Conservation (phyloP, 2,329 filamentous ascomycete genomes). For the Atkinsonella hypoxylon region DNA sequence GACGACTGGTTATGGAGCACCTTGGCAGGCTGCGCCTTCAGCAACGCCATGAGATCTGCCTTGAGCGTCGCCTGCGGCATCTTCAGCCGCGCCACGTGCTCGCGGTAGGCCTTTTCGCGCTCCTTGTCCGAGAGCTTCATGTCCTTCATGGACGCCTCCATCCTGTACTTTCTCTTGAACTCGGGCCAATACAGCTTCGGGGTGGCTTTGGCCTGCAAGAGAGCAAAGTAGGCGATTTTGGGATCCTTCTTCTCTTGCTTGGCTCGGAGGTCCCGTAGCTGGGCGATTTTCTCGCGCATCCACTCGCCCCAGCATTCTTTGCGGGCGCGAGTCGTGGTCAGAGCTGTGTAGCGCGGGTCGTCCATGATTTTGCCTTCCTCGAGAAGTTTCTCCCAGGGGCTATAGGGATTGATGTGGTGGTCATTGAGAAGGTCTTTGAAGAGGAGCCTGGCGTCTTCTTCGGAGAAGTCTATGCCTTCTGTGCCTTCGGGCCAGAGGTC, state of each 20-base stretch:
- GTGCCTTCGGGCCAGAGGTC: constrained; percentile 58
- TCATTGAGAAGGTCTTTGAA: constrained; percentile 85
- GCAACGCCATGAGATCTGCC: constrained; percentile 52
- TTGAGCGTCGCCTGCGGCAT: constrained; percentile 54
- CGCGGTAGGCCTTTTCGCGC: constrained; percentile 67
- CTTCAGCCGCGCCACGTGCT: constrained; percentile 57
- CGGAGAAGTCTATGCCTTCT: constrained; percentile 57
- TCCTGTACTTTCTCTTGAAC: constrained; percentile 83
- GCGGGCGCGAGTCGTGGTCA: constrained; percentile 69
- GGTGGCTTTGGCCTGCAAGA: constrained; percentile 71
- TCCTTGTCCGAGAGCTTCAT: constrained; percentile 60
- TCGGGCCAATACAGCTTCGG: constrained; percentile 96
- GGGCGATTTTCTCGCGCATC: constrained; percentile 64
- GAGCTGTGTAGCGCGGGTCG: constrained; percentile 74
- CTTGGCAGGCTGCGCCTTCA: constrained; percentile 47
- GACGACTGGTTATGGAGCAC: constrained; percentile 48
- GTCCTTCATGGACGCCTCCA: constrained; percentile 70
- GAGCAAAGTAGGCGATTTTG: constrained; percentile 65
- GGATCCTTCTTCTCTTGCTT: constrained; percentile 75
- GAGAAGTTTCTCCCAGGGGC: constrained; percentile 80
- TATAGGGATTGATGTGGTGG: constrained; percentile 71
- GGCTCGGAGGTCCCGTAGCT: constrained; percentile 59
- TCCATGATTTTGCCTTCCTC: constrained; percentile 73
- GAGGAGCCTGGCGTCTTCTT: constrained; percentile 63
- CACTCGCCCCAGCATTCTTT: constrained; percentile 77